These are phyloP conservation scores for Dichotomopilus funicola DNA, from an alignment of 2,329 filamentous ascomycete genomes.

Conservation along the genomic window DNA sequence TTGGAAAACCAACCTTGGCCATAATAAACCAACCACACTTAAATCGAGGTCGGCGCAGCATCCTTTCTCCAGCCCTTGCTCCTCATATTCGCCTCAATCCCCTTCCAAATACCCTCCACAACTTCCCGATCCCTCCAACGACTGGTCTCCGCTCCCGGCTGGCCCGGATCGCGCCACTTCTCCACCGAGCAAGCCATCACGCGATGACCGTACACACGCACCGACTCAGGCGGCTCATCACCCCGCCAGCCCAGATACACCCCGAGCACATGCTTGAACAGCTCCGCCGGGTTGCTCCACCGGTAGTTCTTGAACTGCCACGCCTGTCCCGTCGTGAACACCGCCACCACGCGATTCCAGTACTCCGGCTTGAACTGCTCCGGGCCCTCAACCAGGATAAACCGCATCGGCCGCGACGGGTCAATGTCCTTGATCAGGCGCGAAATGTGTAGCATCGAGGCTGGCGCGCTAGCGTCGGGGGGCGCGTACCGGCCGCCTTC, in stretches of 20 bases:
- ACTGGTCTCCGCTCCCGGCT: constrained; percentile 42
- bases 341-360: constrained; percentile 89
- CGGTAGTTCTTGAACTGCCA: constrained; percentile 99
- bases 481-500: constrained; percentile 76
- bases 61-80: constrained; percentile 75
- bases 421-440: constrained; percentile 69
- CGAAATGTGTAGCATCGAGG: constrained; percentile 79
- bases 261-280: constrained; percentile 83
- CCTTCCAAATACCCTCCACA: constrained; percentile 86
- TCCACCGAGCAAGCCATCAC: constrained; percentile 78
- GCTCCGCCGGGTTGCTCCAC: constrained; percentile 80
- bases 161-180: constrained; percentile 59
- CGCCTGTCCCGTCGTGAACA: constrained; percentile 94
- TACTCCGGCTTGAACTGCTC: constrained; percentile 97
- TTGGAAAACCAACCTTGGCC: background rate
- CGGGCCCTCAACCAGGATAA: constrained; percentile 90
- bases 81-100: constrained; percentile 82
- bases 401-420: constrained; percentile 68
- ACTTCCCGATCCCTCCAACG: constrained; percentile 86
- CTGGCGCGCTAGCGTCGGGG: constrained; percentile 61
- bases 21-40: background rate
- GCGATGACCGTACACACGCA: constrained; percentile 78
- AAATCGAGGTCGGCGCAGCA: constrained; percentile 51
- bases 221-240: constrained; percentile 68
- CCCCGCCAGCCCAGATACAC: constrained; percentile 89